These are phyloP conservation scores for Nemania diffusa DNA, from an alignment of 2,329 filamentous ascomycete species.

Conservation along the genomic window DNA sequence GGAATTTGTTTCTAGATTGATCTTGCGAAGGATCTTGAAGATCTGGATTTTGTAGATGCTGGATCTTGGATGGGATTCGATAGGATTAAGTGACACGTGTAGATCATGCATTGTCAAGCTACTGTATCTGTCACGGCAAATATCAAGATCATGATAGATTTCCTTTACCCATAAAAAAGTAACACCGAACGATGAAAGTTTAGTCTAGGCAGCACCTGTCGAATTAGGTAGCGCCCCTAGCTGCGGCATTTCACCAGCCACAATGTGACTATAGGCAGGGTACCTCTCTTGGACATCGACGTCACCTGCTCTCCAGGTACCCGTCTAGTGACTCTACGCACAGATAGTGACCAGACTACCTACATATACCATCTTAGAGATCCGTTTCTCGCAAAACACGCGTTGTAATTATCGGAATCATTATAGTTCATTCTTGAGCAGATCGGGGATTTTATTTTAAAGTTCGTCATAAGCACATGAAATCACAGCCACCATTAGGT, in stretches of 20 bases:
- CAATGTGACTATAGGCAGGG: not conserved
- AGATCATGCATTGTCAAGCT: not conserved
- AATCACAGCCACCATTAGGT: not conserved
- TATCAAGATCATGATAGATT: not conserved
- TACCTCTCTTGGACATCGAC: too few species aligned
- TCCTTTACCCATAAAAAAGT: too few species aligned
- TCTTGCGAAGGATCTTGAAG: not conserved
- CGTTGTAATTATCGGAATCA: not conserved
- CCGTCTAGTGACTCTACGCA: too few species aligned
- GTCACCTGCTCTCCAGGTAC: too few species aligned
- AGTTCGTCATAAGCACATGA: not conserved
- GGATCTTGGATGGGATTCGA: not conserved
- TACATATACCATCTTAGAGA: too few species aligned
- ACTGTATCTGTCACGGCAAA: not conserved
- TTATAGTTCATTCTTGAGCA: not conserved
- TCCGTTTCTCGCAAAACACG: not conserved
- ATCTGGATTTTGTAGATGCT: not conserved
- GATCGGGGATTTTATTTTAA: not conserved
- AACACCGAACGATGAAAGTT: too few species aligned
- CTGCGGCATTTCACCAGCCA: not conserved
- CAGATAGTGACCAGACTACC: too few species aligned
- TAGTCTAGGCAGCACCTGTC: too few species aligned
- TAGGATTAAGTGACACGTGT: not conserved
- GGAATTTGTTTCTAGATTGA: not conserved
- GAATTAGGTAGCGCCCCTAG: not conserved